A percentile compares a stretch with the other conserved stretches of the same genome.
Conservation (phyloP, 495 filamentous ascomycete genomes). For the Neurospora sp. region DNA sequence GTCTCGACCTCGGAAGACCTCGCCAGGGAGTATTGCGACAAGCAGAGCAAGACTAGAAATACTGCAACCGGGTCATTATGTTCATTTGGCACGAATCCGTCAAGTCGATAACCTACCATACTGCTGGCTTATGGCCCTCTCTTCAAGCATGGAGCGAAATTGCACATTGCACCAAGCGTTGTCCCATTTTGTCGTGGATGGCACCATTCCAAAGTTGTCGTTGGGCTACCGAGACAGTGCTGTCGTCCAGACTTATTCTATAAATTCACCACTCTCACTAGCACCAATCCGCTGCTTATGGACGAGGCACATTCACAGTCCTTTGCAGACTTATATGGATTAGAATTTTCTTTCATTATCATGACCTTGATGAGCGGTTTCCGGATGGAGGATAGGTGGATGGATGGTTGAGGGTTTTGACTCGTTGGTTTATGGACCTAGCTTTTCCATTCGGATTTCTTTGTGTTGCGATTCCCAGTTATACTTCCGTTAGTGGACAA, state of each 20-base stretch:
- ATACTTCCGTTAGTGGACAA: not conserved
- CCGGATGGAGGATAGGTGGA: not conserved
- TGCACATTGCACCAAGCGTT: not conserved
- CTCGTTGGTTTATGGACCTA: not conserved
- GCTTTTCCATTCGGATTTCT: not conserved
- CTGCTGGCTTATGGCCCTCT: not conserved
- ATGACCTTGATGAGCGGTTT: not conserved
- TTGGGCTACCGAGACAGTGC: not conserved
- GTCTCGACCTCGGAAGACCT: not conserved
- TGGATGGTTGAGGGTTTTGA: not conserved
- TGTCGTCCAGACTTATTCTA: not conserved
- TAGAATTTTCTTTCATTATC: not conserved
- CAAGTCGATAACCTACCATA: not conserved
- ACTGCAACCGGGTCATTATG: not conserved
- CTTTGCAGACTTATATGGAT: not conserved
- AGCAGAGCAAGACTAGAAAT: not conserved
- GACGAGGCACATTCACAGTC: not conserved
- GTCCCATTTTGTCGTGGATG: not conserved
- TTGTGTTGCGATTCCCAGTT: not conserved
- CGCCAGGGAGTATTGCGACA: not conserved
- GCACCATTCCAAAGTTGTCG: not conserved
- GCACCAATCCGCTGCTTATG: not conserved
- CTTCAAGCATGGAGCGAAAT: not conserved
- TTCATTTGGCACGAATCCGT: too few species aligned
- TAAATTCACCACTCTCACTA: not conserved